Conservation (phyloP, 2,329 filamentous ascomycete genomes). For the Aspergillus hiratsukae region DNA sequence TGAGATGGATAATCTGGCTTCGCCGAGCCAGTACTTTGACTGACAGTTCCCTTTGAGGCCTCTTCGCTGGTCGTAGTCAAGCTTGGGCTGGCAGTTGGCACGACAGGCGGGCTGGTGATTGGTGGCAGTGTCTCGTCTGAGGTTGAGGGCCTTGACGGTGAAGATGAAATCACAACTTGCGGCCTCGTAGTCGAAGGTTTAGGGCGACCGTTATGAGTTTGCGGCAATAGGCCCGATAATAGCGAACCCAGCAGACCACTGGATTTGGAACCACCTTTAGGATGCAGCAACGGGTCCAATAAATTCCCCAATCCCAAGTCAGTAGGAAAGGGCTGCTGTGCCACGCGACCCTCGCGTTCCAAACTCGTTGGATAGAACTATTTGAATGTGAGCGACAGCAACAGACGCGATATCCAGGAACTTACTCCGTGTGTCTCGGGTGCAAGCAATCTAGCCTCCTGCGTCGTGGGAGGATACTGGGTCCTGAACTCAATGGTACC, state of each 20-base stretch:
- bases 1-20: background rate
- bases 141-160: background rate
- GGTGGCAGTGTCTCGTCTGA: background rate
- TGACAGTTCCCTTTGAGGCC: background rate
- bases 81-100: background rate
- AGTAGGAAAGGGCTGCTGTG: constrained; percentile 25
- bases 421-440: constrained; percentile 30
- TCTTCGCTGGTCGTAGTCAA: background rate
- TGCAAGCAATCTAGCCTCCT: constrained; percentile 22
- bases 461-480: constrained; percentile 32
- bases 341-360: constrained; percentile 28
- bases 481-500: constrained; percentile 23
- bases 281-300: constrained; percentile 12
- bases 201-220: background rate
- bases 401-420: background rate
- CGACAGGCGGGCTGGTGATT: background rate
- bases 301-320: constrained; percentile 12
- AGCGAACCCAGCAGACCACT: constrained; percentile 6
- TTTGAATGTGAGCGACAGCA: background rate
- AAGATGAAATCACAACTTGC: background rate
- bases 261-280: constrained; percentile 1
- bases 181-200: background rate
- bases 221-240: constrained; percentile 2
- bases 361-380: constrained; percentile 30
- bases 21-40: background rate